These are phyloP conservation scores for Pholiota conissans DNA, from an alignment of 768 basidiomycete species.

Conservation along the genomic window DNA sequence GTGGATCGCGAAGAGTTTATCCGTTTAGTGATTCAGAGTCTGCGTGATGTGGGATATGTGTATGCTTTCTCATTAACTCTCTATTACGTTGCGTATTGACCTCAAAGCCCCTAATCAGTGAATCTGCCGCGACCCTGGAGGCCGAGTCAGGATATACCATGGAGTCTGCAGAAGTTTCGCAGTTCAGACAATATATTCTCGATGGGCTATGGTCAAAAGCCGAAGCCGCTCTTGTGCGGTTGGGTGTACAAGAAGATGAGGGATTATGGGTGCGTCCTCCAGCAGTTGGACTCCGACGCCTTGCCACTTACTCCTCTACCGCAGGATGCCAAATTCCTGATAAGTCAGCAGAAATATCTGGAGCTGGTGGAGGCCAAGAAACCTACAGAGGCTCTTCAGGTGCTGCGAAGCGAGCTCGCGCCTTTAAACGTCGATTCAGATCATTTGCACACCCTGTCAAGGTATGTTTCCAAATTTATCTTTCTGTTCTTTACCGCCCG, in stretches of 20 bases:
- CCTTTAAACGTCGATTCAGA: slow-evolving; percentile 79
- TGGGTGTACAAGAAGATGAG: slow-evolving; percentile 72
- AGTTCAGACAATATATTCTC: slow-evolving; percentile 79
- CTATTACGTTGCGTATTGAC: slow-evolving; percentile 5
- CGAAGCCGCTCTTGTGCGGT: slow-evolving; percentile 61
- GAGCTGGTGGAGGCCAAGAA: slow-evolving; percentile 84
- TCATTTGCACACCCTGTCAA: slow-evolving; percentile 83
- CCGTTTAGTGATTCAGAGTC: slow-evolving; percentile 82
- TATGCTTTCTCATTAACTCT: slow-evolving; percentile 36
- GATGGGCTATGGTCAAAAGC: slow-evolving; percentile 82
- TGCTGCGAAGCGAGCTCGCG: slow-evolving; percentile 87
- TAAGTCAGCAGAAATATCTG: slow-evolving; percentile 94
- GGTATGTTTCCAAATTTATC: slow-evolving; percentile 42
- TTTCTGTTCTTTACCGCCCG: not conserved
- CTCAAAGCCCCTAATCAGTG: slow-evolving; percentile 44
- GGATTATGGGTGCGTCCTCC: slow-evolving; percentile 59
- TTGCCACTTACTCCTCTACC: slow-evolving; percentile 12
- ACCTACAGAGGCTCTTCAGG: slow-evolving; percentile 79
- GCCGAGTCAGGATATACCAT: slow-evolving; percentile 90
- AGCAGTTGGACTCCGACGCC: not conserved
- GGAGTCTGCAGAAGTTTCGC: slow-evolving; percentile 74
- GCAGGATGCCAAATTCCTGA: slow-evolving; percentile 82
- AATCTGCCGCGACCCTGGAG: slow-evolving; percentile 86
- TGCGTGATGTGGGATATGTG: slow-evolving; percentile 85
- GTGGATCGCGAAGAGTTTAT: slow-evolving; percentile 91